A percentile compares a stretch with the other conserved stretches of the same genome.
Conservation (phyloP, 169 alveolate species). For the Cryptosporidium viatorum region DNA sequence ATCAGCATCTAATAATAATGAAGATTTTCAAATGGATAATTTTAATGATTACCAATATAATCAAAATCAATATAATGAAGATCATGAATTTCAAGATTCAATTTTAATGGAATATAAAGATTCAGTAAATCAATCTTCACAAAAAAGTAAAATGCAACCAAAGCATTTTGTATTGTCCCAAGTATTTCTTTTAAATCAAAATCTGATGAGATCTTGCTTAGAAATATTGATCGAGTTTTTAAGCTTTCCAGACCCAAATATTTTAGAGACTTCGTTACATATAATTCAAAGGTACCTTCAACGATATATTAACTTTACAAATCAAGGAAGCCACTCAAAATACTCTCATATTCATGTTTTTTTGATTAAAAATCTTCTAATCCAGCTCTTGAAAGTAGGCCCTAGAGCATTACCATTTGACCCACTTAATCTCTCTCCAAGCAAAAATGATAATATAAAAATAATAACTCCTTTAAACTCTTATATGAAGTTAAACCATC, state of each 20-base stretch:
- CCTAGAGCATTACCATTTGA: slow-evolving; percentile 37
- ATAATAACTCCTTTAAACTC: slow-evolving; percentile 41
- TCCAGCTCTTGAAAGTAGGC: slow-evolving; percentile 6
- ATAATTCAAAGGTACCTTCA: slow-evolving; percentile 38
- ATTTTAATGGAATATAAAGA: background rate
- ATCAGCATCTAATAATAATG: background rate
- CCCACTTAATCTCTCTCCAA: slow-evolving; percentile 41
- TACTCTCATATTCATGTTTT: background rate
- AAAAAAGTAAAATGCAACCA: background rate
- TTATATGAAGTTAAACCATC: slow-evolving; percentile 1
- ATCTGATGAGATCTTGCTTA: slow-evolving; percentile 10
- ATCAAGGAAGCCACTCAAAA: background rate
- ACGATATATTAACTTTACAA: slow-evolving; percentile 12
- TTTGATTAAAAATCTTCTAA: slow-evolving; percentile 13
- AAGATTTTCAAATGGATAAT: background rate
- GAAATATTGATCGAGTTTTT: slow-evolving; percentile 7
- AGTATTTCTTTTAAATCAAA: slow-evolving; percentile 9
- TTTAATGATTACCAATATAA: background rate
- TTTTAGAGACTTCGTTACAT: slow-evolving; percentile 31
- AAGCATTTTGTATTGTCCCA: slow-evolving; percentile 17
- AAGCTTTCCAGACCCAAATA: slow-evolving; percentile 36
- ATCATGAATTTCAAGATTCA: background rate
- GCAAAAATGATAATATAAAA: background rate
- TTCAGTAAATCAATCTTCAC: background rate
- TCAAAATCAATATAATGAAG: background rate